phyloP scores from a whole-genome alignment of 257 asterid genomes.

The Salvia miltiorrhiza region DNA sequence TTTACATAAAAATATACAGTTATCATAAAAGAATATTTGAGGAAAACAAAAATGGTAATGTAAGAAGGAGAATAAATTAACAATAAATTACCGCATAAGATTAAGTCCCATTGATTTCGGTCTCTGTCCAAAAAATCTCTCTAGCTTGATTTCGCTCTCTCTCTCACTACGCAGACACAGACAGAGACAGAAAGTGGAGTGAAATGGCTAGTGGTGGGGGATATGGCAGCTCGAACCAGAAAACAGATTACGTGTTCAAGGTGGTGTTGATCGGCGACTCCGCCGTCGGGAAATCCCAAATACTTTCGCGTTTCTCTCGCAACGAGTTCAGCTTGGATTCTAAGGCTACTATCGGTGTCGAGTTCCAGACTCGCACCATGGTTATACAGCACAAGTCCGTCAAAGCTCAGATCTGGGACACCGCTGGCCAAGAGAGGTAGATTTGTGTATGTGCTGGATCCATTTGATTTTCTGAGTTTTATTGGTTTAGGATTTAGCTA shows the following conservation, averaged over 20 bases:
- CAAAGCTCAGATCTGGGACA: conserved; percentile 92
- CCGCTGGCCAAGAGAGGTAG: conserved; percentile 83
- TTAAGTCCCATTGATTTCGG: not conserved
- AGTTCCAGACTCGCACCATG: conserved; percentile 72
- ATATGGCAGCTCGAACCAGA: conserved; percentile 55
- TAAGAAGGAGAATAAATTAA: not conserved
- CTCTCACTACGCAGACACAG: not conserved
- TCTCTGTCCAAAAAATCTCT: not conserved
- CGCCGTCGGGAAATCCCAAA: conserved; percentile 76
- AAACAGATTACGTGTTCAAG: conserved; percentile 70
- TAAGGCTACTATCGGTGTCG: conserved; percentile 77
- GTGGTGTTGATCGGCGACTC: conserved; percentile 79
- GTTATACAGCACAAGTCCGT: conserved; percentile 68
- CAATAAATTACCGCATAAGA: conserved; percentile 1
- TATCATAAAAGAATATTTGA: not conserved
- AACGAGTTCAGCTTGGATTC: conserved; percentile 78
- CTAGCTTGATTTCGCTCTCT: not conserved
- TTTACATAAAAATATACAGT: no score
- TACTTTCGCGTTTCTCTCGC: conserved; percentile 63
- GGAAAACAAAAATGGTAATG: not conserved
- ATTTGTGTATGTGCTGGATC: not conserved
- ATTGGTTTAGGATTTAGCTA: not conserved
- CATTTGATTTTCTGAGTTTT: not conserved
- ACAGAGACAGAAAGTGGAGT: no score
- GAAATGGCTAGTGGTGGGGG: conserved; percentile 33